Base-by-base conservation (phyloP, 2,329 filamentous ascomycete genomes). In the Nigrospora sphaerica region DNA sequence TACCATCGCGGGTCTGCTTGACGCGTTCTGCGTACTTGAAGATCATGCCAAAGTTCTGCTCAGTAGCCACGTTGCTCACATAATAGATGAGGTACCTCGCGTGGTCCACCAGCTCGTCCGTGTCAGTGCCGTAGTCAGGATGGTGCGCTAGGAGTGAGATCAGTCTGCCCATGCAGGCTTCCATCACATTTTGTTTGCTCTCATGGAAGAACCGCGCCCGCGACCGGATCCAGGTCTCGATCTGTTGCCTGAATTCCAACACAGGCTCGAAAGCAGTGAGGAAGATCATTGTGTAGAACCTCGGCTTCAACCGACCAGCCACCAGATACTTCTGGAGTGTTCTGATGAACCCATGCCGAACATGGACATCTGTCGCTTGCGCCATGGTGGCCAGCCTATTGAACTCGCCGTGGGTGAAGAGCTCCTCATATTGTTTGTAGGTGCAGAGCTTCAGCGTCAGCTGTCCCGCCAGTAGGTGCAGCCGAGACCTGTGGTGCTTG, bases 271-370 rank as follows among this genome's bases (percentile, higher is more conserved):
- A 96, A 1, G 93, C 92, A 32, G 90, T 85, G 38, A 97, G 71
- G 69, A 96, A 97, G 6, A 95, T 75, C 36, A 95, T 84, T 0
- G 88, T 86, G 64, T 95, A 93, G 74, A 95, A 98, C 11, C 92
- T 83, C 12, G 77, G 71, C 1, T 81, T 76, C 3, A 95, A 74
- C 54, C 77, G 81, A 46, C 78, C 78, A 45, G 85, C 80, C 11
- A 86, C 86, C 5, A 97, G 78, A 58, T 95, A 92, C 67, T 95
- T 96, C 67, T 95, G 93, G 36, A 98, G 72, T 56, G 91, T 90
- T 57, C 83, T 81, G 45, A 93, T 76, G 57, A 98, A 97, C 2
- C 78, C 80, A 40, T 77, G 78, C 32, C 93, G 85, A 28, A 97
- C 89, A 52, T 85, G 77, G 2, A 79, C 69, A 42, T 86, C 75